These are phyloP conservation scores for Pleurotus eryngii DNA, from an alignment of 768 basidiomycete species.

Conservation along the genomic window DNA sequence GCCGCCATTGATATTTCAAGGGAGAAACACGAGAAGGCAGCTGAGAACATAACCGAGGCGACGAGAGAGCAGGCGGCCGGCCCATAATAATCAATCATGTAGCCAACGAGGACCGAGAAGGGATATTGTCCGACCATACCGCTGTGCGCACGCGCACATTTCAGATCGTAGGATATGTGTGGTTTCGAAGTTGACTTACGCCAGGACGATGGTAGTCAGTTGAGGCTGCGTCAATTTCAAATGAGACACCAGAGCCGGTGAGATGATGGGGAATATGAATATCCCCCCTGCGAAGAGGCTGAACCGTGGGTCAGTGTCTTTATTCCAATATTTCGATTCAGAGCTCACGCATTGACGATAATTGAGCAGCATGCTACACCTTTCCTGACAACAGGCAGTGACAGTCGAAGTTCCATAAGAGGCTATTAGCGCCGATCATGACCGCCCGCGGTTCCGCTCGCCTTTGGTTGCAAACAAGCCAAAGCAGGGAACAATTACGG, in stretches of 20 bases:
- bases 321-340: background rate
- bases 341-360: constrained; percentile 15
- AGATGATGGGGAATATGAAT: constrained; percentile 74
- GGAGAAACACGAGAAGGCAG: constrained; percentile 63
- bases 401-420: no score
- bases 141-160: constrained; percentile 31
- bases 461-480: background rate
- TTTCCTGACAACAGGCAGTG: background rate
- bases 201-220: constrained; percentile 72
- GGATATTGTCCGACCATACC: constrained; percentile 84
- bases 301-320: background rate
- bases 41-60: constrained; percentile 53
- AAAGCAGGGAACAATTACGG: background rate
- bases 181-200: constrained; percentile 41
- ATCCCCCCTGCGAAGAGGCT: constrained; percentile 80
- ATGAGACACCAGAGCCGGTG: constrained; percentile 56
- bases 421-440: no score
- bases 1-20: constrained; percentile 49
- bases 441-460: no score
- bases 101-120: constrained; percentile 66
- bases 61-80: constrained; percentile 65
- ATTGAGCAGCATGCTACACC: constrained; percentile 11
- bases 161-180: constrained; percentile 1
- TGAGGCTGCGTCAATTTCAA: constrained; percentile 73
- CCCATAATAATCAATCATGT: constrained; percentile 63